A percentile compares a stretch with the other conserved stretches of the same genome.
These are phyloP conservation scores for Globisporangium spiculum DNA, from an alignment of 352 stramenopile genomes.

Conservation along the genomic window DNA sequence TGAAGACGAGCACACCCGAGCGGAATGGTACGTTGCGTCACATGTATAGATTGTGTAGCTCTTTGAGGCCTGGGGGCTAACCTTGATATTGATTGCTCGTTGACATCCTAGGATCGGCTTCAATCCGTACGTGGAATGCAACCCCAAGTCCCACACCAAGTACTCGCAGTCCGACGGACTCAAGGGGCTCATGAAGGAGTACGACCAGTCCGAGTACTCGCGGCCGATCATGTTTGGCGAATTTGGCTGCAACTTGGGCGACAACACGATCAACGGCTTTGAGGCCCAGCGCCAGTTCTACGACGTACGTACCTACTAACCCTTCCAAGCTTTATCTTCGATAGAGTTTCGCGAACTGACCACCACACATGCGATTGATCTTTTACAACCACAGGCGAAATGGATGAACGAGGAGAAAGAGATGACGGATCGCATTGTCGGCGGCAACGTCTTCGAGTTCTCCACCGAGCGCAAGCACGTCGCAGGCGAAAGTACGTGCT, in stretches of 20 bases:
- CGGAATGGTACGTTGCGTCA: constrained; percentile 21
- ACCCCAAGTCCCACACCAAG: constrained; percentile 43
- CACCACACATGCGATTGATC: not conserved
- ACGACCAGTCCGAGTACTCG: constrained; percentile 39
- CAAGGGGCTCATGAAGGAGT: constrained; percentile 63
- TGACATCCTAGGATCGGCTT: constrained; percentile 19
- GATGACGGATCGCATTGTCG: constrained; percentile 61
- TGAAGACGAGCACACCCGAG: constrained; percentile 39
- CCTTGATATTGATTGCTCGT: not conserved
- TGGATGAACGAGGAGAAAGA: constrained; percentile 77
- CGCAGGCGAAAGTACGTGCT: constrained; percentile 19
- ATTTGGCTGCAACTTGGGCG: constrained; percentile 69
- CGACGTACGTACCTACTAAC: constrained; percentile 19
- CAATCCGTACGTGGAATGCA: constrained; percentile 70
- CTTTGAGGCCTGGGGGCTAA: not conserved
- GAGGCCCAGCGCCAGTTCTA: constrained; percentile 67
- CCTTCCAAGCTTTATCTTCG: not conserved
- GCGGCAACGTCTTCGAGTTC: constrained; percentile 79
- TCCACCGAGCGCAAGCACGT: constrained; percentile 59
- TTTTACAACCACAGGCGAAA: constrained; percentile 24
- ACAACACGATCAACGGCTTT: constrained; percentile 63
- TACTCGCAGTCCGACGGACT: constrained; percentile 60
- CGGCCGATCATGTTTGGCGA: constrained; percentile 74
- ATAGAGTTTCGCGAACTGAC: not conserved
- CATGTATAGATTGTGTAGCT: not conserved